A percentile compares a stretch with the other conserved stretches of the same genome.
These are phyloP conservation scores for Coffea canephora DNA, from an alignment of 257 asterid species.

Conservation along the genomic window DNA sequence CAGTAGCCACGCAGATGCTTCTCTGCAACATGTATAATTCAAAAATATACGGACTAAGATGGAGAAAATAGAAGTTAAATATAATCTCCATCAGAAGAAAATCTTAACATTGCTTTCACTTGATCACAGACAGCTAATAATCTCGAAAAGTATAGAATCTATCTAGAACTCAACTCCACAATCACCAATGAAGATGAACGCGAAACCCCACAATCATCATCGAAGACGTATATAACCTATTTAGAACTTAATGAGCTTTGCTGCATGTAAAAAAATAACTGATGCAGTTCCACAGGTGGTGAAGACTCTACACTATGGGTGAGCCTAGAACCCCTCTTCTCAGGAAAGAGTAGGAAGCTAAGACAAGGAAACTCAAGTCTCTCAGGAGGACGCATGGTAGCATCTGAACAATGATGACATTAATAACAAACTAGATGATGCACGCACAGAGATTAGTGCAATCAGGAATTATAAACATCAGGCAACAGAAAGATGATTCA, in stretches of 20 bases:
- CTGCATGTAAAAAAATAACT: background rate
- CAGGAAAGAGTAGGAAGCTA: conserved; percentile 7
- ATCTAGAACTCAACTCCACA: too few species aligned
- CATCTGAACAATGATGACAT: background rate
- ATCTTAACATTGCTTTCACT: background rate
- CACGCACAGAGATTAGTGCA: background rate
- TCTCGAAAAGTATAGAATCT: too few species aligned
- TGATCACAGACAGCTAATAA: background rate
- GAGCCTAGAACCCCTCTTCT: background rate
- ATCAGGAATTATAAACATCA: background rate
- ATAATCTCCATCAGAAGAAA: background rate
- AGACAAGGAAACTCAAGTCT: background rate
- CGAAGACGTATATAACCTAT: background rate
- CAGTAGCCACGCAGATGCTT: background rate
- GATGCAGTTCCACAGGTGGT: background rate
- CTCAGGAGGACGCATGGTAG: background rate
- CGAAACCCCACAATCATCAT: background rate
- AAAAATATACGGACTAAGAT: background rate
- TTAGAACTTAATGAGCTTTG: background rate
- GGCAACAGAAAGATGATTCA: conserved; percentile 2
- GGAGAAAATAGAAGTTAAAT: background rate
- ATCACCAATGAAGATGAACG: background rate
- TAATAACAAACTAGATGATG: background rate
- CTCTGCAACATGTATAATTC: background rate
- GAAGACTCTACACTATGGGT: background rate